Percentiles rank a stretch among this genome's conserved stretches.
These are phyloP conservation scores for Fraxinus angustifolia DNA, from an alignment of 305 asterid genomes.

Conservation along the genomic window DNA sequence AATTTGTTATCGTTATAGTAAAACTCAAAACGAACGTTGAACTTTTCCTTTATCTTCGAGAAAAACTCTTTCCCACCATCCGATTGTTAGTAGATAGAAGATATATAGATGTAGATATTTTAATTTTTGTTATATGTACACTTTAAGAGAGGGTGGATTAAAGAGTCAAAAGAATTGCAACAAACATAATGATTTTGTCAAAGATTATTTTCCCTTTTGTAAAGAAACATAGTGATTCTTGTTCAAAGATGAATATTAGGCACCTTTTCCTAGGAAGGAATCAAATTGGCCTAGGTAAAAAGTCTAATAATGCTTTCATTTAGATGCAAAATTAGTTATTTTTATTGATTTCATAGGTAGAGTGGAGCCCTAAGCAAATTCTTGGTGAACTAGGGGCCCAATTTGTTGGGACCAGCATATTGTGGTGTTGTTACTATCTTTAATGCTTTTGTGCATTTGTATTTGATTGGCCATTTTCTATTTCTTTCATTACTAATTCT, in stretches of 20 bases:
- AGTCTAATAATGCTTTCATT: background rate
- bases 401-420: background rate
- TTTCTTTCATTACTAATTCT: background rate
- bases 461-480: background rate
- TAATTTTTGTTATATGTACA: background rate
- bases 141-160: background rate
- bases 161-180: background rate
- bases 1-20: background rate
- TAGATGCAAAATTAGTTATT: background rate
- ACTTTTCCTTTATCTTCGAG: background rate
- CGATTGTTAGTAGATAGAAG: background rate
- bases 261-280: background rate
- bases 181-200: background rate
- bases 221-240: background rate
- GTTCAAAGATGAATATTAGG: background rate
- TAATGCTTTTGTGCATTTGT: too few relatives aligned
- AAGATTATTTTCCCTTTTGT: background rate
- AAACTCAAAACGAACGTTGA: background rate
- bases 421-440: background rate
- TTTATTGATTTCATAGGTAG: background rate
- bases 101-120: background rate
- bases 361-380: background rate
- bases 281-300: background rate
- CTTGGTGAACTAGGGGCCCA: background rate
- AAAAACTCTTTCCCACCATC: background rate